Base-by-base conservation (phyloP, 305 asterid genomes). In the Fraxinus platypoda region DNA sequence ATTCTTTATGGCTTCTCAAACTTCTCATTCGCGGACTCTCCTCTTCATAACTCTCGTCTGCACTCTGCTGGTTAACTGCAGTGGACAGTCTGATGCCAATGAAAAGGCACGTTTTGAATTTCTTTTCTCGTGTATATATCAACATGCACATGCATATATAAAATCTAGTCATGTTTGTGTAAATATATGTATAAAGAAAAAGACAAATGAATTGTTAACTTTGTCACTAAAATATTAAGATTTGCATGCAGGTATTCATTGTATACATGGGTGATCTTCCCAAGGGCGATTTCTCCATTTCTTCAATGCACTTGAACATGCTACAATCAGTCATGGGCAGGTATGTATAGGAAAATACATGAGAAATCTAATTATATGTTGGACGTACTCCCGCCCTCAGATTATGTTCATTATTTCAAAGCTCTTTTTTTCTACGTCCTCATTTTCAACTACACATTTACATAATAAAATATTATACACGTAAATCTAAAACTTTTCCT, bases 201-300 rank as follows among this genome's bases (percentile, higher is more conserved):
- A 37, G 26, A 5, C 6, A 8, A 8, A 13, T 49, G n/a, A 21
- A 12, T 6, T 15, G 3, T 17, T 19, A 9, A 9, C 7, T 26
- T 25, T 73, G 33, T 9, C 33, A 33, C 62, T 13, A 49, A 17
- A 23, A 2, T 34, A 73, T 9, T 23, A 0, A 34, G 11, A 46
- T 38, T 8, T 77, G 1, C n/a, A 15, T 77, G 52, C 34, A 83
- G 85, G 81, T 78, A 3, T 87, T 89, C 78, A 83, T 90, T 19
- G 91, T 89, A 75, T 89, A 90, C 81, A 89, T 90, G 91, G 92
- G 93, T n/a, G 90, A 84, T 81, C 85, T 79, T 6, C 91, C 70
- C 3, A 81, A 52, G 76, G 90, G 87, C 43, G 91, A 82, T n/a
- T 78, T 85, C 78, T 85, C 90, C 0, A 80, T 89, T 0, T 74